Percentiles rank a stretch among this genome's conserved stretches.
phyloP scores from a whole-genome alignment of 1,284 basidiomycete species.

The Trametes pubescens region DNA sequence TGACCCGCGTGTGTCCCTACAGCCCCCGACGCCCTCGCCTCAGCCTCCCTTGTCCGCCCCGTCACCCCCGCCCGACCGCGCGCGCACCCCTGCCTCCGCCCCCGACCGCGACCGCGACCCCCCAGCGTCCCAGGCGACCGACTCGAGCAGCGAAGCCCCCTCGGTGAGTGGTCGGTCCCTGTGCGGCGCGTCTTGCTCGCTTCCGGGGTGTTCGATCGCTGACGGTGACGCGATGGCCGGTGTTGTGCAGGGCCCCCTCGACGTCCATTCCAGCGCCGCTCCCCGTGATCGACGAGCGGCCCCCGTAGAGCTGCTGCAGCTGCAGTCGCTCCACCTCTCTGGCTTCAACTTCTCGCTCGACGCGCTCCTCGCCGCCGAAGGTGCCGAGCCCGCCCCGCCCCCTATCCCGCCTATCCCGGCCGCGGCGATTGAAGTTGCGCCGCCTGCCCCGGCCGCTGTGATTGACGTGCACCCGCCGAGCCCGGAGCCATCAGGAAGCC shows the following conservation, averaged over 20 bases:
- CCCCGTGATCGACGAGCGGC: slow-evolving; percentile 1
- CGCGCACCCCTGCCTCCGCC: not conserved
- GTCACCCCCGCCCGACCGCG: slow-evolving; percentile 1
- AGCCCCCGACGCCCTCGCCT: slow-evolving; percentile 24
- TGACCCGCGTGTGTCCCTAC: slow-evolving; percentile 27
- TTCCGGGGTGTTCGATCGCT: slow-evolving; percentile 15
- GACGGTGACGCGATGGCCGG: not conserved
- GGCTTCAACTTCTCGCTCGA: slow-evolving; percentile 32
- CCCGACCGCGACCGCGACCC: not conserved
- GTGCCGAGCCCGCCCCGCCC: not conserved
- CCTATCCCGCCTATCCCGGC: not conserved
- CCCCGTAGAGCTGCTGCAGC: slow-evolving; percentile 17
- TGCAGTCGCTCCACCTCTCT: slow-evolving; percentile 31
- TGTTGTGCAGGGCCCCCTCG: slow-evolving; percentile 6
- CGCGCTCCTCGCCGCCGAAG: slow-evolving; percentile 19
- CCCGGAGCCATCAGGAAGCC: slow-evolving; percentile 4
- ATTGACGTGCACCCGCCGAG: slow-evolving; percentile 15
- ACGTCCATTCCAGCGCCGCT: not conserved
- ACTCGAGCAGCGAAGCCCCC: not conserved
- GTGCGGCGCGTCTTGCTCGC: slow-evolving; percentile 13
- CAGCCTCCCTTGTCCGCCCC: slow-evolving; percentile 2
- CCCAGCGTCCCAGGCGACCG: not conserved
- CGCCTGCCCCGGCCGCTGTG: not conserved
- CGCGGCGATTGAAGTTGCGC: not conserved
- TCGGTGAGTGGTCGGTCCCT: slow-evolving; percentile 7